phyloP scores from a whole-genome alignment of 108 stramenopile genomes.

The Discostella pseudostelligera region DNA sequence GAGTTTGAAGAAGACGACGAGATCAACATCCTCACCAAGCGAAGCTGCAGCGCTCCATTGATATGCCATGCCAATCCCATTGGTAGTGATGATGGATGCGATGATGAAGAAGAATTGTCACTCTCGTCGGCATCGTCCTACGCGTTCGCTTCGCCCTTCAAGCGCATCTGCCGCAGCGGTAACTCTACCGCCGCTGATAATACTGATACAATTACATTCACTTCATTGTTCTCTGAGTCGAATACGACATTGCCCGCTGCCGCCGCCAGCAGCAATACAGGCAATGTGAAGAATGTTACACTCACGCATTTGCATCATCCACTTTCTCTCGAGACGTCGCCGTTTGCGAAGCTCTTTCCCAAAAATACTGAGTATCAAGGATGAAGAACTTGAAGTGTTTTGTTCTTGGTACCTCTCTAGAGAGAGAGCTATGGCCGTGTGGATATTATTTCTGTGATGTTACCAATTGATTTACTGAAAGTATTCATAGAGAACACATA shows the following conservation, averaged over 20 bases:
- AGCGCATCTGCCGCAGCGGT: slow-evolving; percentile 20
- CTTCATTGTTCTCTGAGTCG: neutral
- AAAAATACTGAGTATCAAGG: slow-evolving; percentile 10
- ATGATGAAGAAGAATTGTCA: neutral
- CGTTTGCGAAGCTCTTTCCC: neutral
- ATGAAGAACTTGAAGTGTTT: neutral
- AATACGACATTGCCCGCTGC: neutral
- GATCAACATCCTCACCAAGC: neutral
- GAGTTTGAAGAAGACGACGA: slow-evolving; percentile 5
- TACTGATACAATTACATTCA: neutral
- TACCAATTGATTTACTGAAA: neutral
- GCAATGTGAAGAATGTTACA: neutral
- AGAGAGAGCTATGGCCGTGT: neutral
- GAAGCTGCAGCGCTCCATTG: neutral
- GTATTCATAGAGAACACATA: neutral
- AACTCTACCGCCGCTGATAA: neutral
- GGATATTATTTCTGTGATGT: neutral
- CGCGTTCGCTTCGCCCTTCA: slow-evolving; percentile 9
- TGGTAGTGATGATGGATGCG: slow-evolving; percentile 7
- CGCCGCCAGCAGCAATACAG: neutral
- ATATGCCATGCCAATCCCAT: slow-evolving; percentile 36
- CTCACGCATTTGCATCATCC: slow-evolving; percentile 26
- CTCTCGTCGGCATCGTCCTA: slow-evolving; percentile 11
- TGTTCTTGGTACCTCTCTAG: neutral
- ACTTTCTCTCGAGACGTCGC: slow-evolving; percentile 14